These are phyloP conservation scores for Apiotrichum veenhuisii DNA, from an alignment of 1,284 basidiomycete genomes.

Conservation along the genomic window DNA sequence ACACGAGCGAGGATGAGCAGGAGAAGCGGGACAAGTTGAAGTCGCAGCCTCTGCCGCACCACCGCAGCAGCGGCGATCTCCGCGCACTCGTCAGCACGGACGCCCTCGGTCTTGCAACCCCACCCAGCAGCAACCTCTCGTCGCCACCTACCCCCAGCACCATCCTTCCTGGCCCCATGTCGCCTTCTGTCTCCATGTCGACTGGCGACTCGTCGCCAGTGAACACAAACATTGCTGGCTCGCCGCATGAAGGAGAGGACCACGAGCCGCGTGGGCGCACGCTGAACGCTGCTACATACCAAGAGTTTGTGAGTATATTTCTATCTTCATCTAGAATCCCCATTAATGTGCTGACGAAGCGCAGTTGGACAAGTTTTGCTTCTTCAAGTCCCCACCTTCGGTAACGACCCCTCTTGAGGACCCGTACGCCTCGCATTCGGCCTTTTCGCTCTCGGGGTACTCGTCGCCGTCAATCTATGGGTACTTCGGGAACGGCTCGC, in stretches of 20 bases:
- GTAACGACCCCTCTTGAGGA: slow-evolving; percentile 6
- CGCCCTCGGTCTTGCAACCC: slow-evolving; percentile 37
- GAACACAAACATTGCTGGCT: slow-evolving; percentile 27
- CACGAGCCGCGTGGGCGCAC: slow-evolving; percentile 28
- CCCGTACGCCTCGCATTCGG: background rate
- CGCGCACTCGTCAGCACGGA: slow-evolving; percentile 23
- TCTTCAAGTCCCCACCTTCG: slow-evolving; percentile 45
- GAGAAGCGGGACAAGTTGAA: background rate
- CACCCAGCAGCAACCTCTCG: slow-evolving; percentile 44
- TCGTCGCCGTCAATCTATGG: slow-evolving; percentile 25
- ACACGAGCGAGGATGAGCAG: slow-evolving; percentile 9
- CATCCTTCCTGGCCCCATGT: slow-evolving; percentile 25
- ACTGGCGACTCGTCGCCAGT: slow-evolving; percentile 45
- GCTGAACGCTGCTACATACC: slow-evolving; percentile 25
- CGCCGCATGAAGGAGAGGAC: slow-evolving; percentile 20
- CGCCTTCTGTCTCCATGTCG: slow-evolving; percentile 31
- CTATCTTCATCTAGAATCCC: background rate
- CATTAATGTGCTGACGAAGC: background rate
- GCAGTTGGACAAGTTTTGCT: slow-evolving; percentile 49
- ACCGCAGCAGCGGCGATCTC: slow-evolving; percentile 36
- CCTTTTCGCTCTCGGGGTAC: slow-evolving; percentile 16
- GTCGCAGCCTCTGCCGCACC: slow-evolving; percentile 1
- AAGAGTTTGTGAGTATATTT: slow-evolving; percentile 43
- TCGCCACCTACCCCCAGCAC: slow-evolving; percentile 41
- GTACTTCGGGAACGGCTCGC: slow-evolving; percentile 11